Percentiles rank a stretch among this genome's conserved stretches.
Conservation (phyloP, 345 rosid genomes). For the Aegle marmelos region DNA sequence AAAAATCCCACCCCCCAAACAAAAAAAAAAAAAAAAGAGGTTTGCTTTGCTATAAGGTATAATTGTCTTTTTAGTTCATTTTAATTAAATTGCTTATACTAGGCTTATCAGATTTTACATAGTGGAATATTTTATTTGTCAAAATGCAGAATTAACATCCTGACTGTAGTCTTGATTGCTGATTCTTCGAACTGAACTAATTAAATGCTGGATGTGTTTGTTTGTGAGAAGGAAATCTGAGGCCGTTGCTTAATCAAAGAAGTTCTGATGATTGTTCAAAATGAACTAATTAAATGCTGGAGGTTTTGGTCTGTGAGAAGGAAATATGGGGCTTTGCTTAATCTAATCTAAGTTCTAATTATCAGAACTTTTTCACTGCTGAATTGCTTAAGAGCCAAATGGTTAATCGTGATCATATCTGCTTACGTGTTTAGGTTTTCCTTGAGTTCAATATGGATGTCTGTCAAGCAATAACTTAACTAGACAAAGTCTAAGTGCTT, state of each 20-base stretch:
- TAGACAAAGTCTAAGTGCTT: background rate
- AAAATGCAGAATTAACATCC: background rate
- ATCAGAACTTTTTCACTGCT: background rate
- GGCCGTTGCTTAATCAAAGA: background rate
- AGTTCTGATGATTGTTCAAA: background rate
- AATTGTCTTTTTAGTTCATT: background rate
- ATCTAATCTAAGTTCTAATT: background rate
- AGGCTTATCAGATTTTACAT: background rate
- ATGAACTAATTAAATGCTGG: too few relatives aligned
- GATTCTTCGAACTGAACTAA: background rate
- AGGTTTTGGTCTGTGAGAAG: background rate
- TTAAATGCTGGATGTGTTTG: background rate
- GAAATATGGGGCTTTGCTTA: background rate
- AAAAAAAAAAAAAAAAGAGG: background rate
- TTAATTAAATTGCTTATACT: background rate
- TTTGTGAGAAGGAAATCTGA: background rate
- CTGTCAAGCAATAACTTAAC: background rate
- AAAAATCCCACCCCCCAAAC: too few relatives aligned
- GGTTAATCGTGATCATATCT: background rate
- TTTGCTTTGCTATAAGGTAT: background rate
- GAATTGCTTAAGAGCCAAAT: background rate
- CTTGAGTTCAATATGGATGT: background rate
- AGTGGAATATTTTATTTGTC: background rate
- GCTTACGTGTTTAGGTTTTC: background rate
- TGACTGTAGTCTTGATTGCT: background rate